Conservation (phyloP, 1,284 basidiomycete genomes). For the Gomphus sp. region DNA sequence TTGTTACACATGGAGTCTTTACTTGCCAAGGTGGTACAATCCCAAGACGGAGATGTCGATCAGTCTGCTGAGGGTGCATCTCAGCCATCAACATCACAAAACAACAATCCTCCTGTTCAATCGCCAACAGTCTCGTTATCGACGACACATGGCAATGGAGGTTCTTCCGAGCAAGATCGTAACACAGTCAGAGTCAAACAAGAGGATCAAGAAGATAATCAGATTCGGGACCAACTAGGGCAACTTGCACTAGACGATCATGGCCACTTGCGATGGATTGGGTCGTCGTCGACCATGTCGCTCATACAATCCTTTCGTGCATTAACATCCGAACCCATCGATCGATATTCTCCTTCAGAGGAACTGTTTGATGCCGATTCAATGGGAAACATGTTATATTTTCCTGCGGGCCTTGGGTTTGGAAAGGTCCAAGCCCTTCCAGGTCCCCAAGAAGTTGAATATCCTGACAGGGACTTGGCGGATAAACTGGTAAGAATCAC, state of each 20-base stretch:
- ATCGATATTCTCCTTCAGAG: conserved; percentile 54
- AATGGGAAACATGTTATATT: conserved; percentile 76
- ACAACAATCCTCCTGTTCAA: background rate
- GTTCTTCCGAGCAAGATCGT: background rate
- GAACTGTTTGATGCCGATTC: conserved; percentile 67
- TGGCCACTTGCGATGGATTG: conserved; percentile 87
- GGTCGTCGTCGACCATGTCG: conserved; percentile 84
- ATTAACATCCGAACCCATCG: conserved; percentile 61
- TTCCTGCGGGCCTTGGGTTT: conserved; percentile 81
- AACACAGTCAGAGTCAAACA: conserved; percentile 27
- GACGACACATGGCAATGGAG: background rate
- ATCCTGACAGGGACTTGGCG: conserved; percentile 71
- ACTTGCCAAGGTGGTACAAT: conserved; percentile 49
- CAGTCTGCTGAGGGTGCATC: background rate
- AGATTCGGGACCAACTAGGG: conserved; percentile 73
- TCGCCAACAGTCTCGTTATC: conserved; percentile 18
- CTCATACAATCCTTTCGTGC: conserved; percentile 82
- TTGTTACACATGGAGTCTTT: conserved; percentile 76
- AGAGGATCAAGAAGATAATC: conserved; percentile 50
- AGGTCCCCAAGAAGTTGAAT: conserved; percentile 79
- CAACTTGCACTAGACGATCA: conserved; percentile 84
- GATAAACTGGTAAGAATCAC: conserved; percentile 56
- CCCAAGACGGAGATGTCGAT: background rate
- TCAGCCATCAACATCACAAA: background rate
- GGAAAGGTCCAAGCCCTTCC: conserved; percentile 80